These are phyloP conservation scores for Talaromyces funiculosus DNA, from an alignment of 2,329 filamentous ascomycete species.

Conservation along the genomic window DNA sequence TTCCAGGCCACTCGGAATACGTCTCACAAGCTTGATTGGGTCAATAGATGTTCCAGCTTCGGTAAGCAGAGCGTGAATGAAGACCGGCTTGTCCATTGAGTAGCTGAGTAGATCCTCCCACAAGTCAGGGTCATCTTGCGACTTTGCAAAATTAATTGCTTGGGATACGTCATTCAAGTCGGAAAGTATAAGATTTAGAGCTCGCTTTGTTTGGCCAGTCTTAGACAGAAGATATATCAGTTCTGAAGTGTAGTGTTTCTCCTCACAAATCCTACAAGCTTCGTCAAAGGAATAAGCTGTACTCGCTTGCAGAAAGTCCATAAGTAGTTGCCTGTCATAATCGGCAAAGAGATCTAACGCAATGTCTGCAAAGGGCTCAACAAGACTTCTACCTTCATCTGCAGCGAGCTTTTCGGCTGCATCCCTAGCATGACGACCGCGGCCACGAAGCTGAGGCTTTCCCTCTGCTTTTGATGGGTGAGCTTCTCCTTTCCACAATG, in stretches of 20 bases:
- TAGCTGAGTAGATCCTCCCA: conserved; percentile 95
- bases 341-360: conserved; percentile 80
- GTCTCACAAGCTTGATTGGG: conserved; percentile 79
- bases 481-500: conserved; percentile 73
- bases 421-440: conserved; percentile 34
- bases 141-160: conserved; percentile 90
- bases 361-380: conserved; percentile 82
- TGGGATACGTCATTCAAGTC: conserved; percentile 85
- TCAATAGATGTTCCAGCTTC: conserved; percentile 93
- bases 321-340: conserved; percentile 72
- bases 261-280: conserved; percentile 68
- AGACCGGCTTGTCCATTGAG: conserved; percentile 94
- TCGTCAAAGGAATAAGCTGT: conserved; percentile 83
- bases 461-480: conserved; percentile 36
- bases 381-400: conserved; percentile 59
- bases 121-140: conserved; percentile 82
- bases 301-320: conserved; percentile 79
- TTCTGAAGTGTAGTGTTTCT: conserved; percentile 75
- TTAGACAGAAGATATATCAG: conserved; percentile 95
- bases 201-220: conserved; percentile 87
- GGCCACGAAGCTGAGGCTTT: conserved; percentile 29
- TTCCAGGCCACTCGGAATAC: conserved; percentile 88
- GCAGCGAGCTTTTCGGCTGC: conserved; percentile 46
- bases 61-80: conserved; percentile 85
- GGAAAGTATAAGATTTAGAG: conserved; percentile 87